Conservation (phyloP, 139 green algal genomes). For the Limnomonas spitsbergensis region DNA sequence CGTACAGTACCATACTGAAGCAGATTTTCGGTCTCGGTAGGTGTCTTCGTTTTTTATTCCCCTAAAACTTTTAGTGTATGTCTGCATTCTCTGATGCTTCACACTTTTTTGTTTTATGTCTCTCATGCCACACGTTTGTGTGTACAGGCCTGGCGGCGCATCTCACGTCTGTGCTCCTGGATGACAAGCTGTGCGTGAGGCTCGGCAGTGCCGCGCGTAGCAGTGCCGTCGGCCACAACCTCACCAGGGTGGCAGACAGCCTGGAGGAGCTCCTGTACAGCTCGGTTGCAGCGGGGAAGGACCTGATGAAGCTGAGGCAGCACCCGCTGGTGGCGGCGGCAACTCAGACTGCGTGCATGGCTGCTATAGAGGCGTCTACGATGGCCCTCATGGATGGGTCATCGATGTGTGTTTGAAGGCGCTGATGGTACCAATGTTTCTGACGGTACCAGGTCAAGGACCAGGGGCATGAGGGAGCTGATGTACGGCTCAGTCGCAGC, state of each 20-base stretch:
- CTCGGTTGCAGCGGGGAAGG: slow-evolving; percentile 42
- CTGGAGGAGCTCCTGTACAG: slow-evolving; percentile 64
- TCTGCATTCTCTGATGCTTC: no score
- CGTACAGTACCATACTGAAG: no score
- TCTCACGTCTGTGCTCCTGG: slow-evolving; percentile 36
- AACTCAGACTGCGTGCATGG: slow-evolving; percentile 5
- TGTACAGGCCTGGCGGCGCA: slow-evolving; percentile 28
- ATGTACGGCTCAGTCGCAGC: no score
- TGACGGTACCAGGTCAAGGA: no score
- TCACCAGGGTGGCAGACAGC: slow-evolving; percentile 24
- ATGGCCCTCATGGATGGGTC: no score
- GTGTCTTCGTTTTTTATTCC: no score
- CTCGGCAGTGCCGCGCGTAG: slow-evolving; percentile 27
- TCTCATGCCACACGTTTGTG: background rate
- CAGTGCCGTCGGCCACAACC: slow-evolving; percentile 42
- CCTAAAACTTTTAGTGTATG: no score
- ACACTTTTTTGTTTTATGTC: no score
- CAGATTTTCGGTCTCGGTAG: no score
- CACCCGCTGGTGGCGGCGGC: slow-evolving; percentile 26
- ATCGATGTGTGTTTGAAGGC: no score
- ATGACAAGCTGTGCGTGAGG: slow-evolving; percentile 19
- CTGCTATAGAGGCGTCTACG: background rate
- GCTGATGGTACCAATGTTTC: no score
- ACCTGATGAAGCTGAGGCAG: slow-evolving; percentile 51
- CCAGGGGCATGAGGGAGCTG: no score